These are phyloP conservation scores for Orbilia brochopaga DNA, from an alignment of 2,329 filamentous ascomycete genomes.

Conservation along the genomic window DNA sequence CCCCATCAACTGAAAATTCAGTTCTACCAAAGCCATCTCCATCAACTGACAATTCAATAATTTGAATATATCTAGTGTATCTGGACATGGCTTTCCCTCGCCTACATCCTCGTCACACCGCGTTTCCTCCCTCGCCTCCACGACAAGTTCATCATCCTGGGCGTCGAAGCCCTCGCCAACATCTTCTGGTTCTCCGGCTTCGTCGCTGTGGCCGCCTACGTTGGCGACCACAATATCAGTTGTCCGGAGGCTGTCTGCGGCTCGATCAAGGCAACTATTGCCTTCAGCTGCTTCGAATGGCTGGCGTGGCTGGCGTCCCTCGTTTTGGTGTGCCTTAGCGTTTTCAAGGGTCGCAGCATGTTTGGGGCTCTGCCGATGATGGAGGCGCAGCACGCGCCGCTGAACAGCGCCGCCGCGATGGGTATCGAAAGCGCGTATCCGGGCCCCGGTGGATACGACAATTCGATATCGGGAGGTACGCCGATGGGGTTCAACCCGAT, in stretches of 20 bases:
- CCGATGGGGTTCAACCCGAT: slow-evolving; percentile 44
- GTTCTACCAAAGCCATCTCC: neutral
- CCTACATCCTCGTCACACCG: slow-evolving; percentile 42
- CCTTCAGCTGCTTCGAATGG: slow-evolving; percentile 47
- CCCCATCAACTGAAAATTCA: neutral
- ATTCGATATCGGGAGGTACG: slow-evolving; percentile 8
- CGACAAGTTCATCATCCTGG: slow-evolving; percentile 47
- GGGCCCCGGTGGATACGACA: slow-evolving; percentile 27
- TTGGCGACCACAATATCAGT: slow-evolving; percentile 37
- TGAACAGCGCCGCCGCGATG: no score
- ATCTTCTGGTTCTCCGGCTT: slow-evolving; percentile 49
- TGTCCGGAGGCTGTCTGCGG: slow-evolving; percentile 45
- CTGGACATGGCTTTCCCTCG: slow-evolving; percentile 46
- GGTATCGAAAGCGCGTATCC: slow-evolving; percentile 30
- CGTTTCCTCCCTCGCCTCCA: slow-evolving; percentile 47
- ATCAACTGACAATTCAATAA: neutral
- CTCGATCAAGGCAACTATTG: slow-evolving; percentile 39
- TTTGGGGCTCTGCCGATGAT: slow-evolving; percentile 39
- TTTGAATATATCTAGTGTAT: slow-evolving; percentile 19
- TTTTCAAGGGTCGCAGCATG: slow-evolving; percentile 40
- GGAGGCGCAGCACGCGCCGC: slow-evolving; percentile 27
- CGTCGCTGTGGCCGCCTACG: slow-evolving; percentile 43
- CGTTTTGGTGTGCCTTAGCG: slow-evolving; percentile 38
- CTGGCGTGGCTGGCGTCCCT: slow-evolving; percentile 37
- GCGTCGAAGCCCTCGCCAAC: slow-evolving; percentile 45